Evolutionary conservation across 208 protist species (phyloP).

Genomic region (Trypanosoma cruzi): DNA sequence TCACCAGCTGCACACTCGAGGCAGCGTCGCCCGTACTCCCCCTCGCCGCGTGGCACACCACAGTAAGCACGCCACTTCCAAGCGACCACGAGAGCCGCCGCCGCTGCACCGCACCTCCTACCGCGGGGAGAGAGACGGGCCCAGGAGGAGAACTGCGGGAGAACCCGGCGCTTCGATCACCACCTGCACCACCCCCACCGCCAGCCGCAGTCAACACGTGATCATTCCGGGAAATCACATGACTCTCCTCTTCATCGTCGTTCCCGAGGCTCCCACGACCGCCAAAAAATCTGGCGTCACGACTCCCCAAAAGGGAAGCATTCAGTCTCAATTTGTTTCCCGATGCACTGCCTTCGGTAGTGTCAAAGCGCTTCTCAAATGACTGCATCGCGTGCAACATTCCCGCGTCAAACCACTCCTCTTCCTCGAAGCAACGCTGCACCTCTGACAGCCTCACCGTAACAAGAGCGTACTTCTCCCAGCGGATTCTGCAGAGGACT

Average conservation of each 20-base stretch:
- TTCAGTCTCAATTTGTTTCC: neutral
- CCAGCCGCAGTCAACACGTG: neutral
- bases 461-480: constrained; percentile 53
- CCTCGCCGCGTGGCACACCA: constrained; percentile 3
- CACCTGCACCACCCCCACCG: too few species aligned
- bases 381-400: constrained; percentile 61
- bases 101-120: neutral
- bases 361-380: constrained; percentile 48
- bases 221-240: neutral
- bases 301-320: neutral
- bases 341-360: neutral
- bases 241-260: constrained; percentile 13
- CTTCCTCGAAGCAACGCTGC: constrained; percentile 40
- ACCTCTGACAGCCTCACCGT: constrained; percentile 38
- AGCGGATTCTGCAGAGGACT: constrained; percentile 65
- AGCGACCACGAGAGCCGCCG: constrained; percentile 38
- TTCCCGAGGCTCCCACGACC: too few species aligned
- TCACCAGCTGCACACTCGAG: constrained; percentile 31
- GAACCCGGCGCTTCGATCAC: neutral
- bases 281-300: neutral
- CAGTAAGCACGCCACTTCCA: constrained; percentile 4
- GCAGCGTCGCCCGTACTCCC: neutral
- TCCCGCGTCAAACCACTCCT: constrained; percentile 41
- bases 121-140: neutral
- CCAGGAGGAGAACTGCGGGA: neutral